phyloP scores from a whole-genome alignment of 177 flowering plant genomes.

The Vitis hybrid region DNA sequence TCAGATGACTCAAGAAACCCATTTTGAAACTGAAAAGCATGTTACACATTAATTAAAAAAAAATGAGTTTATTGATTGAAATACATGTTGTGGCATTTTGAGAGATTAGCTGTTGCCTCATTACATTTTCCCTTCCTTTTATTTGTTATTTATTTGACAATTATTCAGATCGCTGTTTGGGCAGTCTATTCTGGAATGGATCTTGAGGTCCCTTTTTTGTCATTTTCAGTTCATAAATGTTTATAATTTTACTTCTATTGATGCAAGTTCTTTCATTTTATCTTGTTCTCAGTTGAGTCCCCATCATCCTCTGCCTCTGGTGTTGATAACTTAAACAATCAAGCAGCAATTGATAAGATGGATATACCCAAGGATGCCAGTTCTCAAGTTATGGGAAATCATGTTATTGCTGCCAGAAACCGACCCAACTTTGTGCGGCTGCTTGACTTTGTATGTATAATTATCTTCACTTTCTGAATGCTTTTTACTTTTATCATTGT shows the following conservation, averaged over 20 bases:
- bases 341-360: conserved; percentile 6
- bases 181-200: no score
- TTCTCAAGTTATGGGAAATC: conserved; percentile 52
- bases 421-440: conserved; percentile 51
- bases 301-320: conserved; percentile 24
- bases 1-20: no score
- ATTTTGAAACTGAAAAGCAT: no score
- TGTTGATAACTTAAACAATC: conserved; percentile 25
- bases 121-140: no score
- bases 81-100: no score
- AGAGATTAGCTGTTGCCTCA: no score
- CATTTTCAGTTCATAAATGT: no score
- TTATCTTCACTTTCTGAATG: background rate
- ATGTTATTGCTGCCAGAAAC: conserved; percentile 46
- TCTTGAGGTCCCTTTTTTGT: no score
- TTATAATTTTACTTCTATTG: background rate
- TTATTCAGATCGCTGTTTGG: no score
- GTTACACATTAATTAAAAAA: no score
- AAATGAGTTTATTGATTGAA: no score
- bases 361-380: conserved; percentile 32
- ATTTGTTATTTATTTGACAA: no score
- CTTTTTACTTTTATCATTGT: background rate
- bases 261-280: background rate
- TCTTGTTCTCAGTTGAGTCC: conserved; percentile 9
- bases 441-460: conserved; percentile 56